These are phyloP conservation scores for Metschnikowia proteae DNA, from an alignment of 805 yeast species.

Conservation along the genomic window DNA sequence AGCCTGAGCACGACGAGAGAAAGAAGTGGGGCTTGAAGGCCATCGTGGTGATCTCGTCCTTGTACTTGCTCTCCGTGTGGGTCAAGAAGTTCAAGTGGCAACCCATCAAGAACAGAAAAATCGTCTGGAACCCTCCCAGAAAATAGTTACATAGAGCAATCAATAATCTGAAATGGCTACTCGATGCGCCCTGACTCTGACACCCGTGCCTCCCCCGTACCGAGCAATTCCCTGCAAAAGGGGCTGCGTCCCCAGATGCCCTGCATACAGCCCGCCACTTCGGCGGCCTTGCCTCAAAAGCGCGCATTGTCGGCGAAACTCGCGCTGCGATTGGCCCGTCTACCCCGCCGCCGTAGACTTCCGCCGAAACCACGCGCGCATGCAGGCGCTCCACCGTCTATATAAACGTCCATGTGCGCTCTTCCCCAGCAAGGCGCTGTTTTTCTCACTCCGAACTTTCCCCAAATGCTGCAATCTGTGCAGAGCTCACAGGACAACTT, in stretches of 20 bases:
- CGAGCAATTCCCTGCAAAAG: too few relatives aligned
- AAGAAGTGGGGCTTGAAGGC: slow-evolving; percentile 96
- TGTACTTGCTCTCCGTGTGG: slow-evolving; percentile 81
- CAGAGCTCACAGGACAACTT: slow-evolving; percentile 8
- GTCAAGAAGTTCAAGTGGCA: slow-evolving; percentile 99
- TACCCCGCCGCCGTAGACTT: background rate
- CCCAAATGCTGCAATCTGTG: slow-evolving; percentile 1
- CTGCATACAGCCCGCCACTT: background rate
- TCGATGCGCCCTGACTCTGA: background rate
- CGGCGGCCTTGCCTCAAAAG: slow-evolving; percentile 2
- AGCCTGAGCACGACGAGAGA: slow-evolving; percentile 98
- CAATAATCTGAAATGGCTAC: background rate
- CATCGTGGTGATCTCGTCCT: slow-evolving; percentile 67
- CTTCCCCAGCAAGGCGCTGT: background rate
- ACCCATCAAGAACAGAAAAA: slow-evolving; percentile 90
- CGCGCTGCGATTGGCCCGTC: slow-evolving; percentile 3
- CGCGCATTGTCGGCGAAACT: slow-evolving; percentile 3
- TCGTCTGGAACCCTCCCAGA: slow-evolving; percentile 89
- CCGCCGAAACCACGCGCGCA: slow-evolving; percentile 3
- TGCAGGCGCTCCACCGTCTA: slow-evolving; percentile 1
- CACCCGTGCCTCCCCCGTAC: background rate
- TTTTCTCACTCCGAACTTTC: background rate
- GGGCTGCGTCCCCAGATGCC: too few relatives aligned
- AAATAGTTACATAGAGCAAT: slow-evolving; percentile 26
- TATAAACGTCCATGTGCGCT: slow-evolving; percentile 1